Conservation (phyloP, 2,329 filamentous ascomycete species). For the Monosporascus sp. region DNA sequence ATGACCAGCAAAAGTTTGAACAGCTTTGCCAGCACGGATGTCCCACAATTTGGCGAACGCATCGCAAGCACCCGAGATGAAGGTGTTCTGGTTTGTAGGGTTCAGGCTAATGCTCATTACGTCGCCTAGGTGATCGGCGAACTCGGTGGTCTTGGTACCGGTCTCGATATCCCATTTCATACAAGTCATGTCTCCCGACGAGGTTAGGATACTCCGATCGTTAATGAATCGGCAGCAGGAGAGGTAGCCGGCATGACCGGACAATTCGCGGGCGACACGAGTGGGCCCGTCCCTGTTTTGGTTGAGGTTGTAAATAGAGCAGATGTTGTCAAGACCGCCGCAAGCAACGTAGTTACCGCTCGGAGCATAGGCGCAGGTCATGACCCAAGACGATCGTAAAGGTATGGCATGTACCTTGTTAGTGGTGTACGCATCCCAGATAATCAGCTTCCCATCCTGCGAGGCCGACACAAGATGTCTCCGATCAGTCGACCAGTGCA, state of each 20-base stretch:
- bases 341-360: constrained; percentile 98
- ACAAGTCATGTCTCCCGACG: constrained; percentile 98
- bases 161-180: constrained; percentile 99
- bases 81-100: constrained; percentile 97
- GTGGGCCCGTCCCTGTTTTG: constrained; percentile 93
- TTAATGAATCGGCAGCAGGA: constrained; percentile 99
- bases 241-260: constrained; percentile 93
- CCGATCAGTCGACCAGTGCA: constrained; percentile 99
- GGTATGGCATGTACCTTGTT: constrained; percentile 99
- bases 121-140: constrained; percentile 95
- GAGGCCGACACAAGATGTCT: constrained; percentile 96
- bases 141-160: constrained; percentile 94
- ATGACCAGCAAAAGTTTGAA: constrained; percentile 97
- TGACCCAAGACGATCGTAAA: constrained; percentile 96
- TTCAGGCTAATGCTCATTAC: constrained; percentile 99
- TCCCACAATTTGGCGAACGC: constrained; percentile 99
- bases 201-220: constrained; percentile 94
- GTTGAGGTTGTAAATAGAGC: constrained; percentile 98
- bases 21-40: constrained; percentile 94
- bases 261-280: constrained; percentile 89
- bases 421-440: constrained; percentile 99
- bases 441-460: constrained; percentile 98
- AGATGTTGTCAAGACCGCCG: constrained; percentile 98
- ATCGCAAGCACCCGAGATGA: constrained; percentile 98
- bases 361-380: constrained; percentile 98